A percentile compares a stretch with the other conserved stretches of the same genome.
Conservation (phyloP, 768 basidiomycete species). For the Fomitopsis pulvina region DNA sequence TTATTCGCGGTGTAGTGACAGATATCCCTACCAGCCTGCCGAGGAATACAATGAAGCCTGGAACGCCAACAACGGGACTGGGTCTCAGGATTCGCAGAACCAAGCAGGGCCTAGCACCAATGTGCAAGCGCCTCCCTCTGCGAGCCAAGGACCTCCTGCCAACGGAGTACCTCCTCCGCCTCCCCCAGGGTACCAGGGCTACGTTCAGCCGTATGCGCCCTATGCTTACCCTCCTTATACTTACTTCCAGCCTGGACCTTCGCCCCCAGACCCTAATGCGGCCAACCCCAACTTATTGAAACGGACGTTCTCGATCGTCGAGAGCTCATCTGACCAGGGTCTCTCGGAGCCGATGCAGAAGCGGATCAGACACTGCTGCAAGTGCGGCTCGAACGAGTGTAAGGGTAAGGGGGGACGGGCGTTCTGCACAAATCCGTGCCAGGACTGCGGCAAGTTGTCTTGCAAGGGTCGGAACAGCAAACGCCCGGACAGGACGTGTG, state of each 20-base stretch:
- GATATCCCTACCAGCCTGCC: conserved; percentile 16
- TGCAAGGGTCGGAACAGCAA: conserved; percentile 75
- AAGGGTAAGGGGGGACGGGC: conserved; percentile 76
- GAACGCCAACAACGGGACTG: conserved; percentile 47
- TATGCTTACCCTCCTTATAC: conserved; percentile 18
- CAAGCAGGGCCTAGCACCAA: conserved; percentile 19
- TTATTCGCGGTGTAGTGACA: conserved; percentile 5
- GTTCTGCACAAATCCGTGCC: conserved; percentile 69
- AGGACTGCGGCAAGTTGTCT: conserved; percentile 78
- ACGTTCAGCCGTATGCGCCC: conserved; percentile 13
- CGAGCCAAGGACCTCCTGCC: conserved; percentile 2
- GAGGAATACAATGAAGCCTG: conserved; percentile 57
- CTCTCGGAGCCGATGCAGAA: conserved; percentile 32
- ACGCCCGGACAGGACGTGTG: conserved; percentile 68
- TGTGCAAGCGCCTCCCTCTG: conserved; percentile 1
- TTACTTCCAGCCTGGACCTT: conserved; percentile 15
- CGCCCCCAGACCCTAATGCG: conserved; percentile 4
- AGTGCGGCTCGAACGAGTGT: conserved; percentile 76
- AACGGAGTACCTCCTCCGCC: conserved; percentile 8
- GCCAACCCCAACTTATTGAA: conserved; percentile 14
- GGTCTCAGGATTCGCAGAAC: conserved; percentile 13
- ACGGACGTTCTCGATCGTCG: conserved; percentile 22
- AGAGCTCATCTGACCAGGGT: conserved; percentile 14
- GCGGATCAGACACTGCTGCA: conserved; percentile 74
- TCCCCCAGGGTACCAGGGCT: conserved; percentile 9